phyloP scores from a whole-genome alignment of 2,329 filamentous ascomycete species.

The Scytalidium sp. region DNA sequence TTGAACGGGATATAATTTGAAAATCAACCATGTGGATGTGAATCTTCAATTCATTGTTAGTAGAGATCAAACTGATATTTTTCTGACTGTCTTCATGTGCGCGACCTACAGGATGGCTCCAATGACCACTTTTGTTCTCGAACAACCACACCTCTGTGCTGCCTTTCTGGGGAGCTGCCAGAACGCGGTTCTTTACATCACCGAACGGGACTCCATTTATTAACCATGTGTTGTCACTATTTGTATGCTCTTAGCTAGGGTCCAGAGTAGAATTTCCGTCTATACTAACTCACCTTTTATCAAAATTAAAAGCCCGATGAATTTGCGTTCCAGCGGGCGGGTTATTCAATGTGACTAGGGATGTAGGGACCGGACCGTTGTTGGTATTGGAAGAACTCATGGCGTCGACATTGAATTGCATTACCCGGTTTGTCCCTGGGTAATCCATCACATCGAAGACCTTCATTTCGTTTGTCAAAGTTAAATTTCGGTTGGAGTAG shows the following conservation, averaged over 20 bases:
- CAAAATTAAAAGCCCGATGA: constrained; percentile 43
- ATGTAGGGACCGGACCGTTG: constrained; percentile 30
- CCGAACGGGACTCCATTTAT: constrained; percentile 48
- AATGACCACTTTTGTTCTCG: constrained; percentile 46
- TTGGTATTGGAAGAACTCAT: constrained; percentile 5
- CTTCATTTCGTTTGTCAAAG: constrained; percentile 37
- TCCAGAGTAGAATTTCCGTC: background rate
- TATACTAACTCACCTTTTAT: background rate
- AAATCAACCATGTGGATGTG: constrained; percentile 61
- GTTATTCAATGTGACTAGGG: constrained; percentile 35
- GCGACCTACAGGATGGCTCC: constrained; percentile 41
- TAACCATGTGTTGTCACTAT: constrained; percentile 39
- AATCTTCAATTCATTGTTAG: constrained; percentile 18
- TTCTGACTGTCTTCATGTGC: background rate
- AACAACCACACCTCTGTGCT: constrained; percentile 48
- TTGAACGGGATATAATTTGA: constrained; percentile 46
- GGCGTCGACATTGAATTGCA: constrained; percentile 48
- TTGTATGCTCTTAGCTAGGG: background rate
- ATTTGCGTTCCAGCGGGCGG: constrained; percentile 33
- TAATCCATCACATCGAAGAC: constrained; percentile 46
- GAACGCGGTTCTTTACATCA: constrained; percentile 44
- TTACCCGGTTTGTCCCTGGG: constrained; percentile 47
- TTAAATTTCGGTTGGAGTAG: constrained; percentile 46
- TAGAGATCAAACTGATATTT: background rate
- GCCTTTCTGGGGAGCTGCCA: constrained; percentile 44